Conservation (phyloP, 495 filamentous ascomycete species). For the Cryomyces antarcticus region DNA sequence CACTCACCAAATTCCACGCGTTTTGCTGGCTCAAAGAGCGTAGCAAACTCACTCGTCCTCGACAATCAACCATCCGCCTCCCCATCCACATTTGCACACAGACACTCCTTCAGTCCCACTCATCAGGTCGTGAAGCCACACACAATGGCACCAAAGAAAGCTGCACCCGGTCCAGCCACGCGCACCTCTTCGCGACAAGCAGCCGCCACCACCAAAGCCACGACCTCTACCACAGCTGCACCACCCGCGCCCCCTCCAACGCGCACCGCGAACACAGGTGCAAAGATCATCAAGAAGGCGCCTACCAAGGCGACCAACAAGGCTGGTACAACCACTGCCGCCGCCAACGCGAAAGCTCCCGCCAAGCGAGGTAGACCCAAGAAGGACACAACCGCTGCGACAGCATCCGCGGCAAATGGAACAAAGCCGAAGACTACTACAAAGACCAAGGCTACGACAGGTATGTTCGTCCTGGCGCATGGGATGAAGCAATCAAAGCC, state of each 20-base stretch:
- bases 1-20: no score
- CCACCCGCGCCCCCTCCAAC: neutral
- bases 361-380: neutral
- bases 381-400: neutral
- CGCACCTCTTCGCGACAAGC: neutral
- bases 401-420: neutral
- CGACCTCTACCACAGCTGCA: neutral
- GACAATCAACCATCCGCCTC: no score
- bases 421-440: constrained; percentile 1
- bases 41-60: no score
- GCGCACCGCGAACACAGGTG: neutral
- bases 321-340: constrained; percentile 1
- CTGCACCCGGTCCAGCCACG: no score
- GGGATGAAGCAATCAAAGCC: neutral
- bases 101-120: neutral
- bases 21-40: no score
- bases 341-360: neutral
- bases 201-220: constrained; percentile 1
- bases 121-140: no score
- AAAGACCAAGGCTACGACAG: neutral
- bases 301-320: constrained; percentile 1
- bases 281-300: constrained; percentile 1
- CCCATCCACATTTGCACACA: no score
- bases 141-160: neutral
- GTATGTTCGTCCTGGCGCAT: neutral